Evolutionary conservation across 495 filamentous ascomycete genomes (phyloP).

Genomic region (Penicillium steckii): DNA sequence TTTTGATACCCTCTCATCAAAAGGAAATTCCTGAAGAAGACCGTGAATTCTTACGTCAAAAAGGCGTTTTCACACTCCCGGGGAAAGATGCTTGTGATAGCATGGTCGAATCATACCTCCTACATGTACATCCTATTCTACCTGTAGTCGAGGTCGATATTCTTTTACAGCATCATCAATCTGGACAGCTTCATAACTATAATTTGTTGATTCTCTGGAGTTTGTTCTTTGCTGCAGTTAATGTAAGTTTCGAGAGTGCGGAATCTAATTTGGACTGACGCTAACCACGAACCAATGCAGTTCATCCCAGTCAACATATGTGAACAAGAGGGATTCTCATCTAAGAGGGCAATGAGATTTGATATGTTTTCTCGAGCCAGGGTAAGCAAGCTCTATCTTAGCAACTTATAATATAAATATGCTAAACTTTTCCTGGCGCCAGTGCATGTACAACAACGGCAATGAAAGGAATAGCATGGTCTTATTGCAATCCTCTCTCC

Average conservation of each 20-base stretch:
- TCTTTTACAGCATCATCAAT: slow-evolving; percentile 25
- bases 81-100: slow-evolving; percentile 17
- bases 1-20: slow-evolving; percentile 23
- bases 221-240: slow-evolving; percentile 38
- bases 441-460: slow-evolving; percentile 39
- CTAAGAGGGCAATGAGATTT: slow-evolving; percentile 36
- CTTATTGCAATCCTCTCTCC: slow-evolving; percentile 36
- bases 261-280: too few species aligned
- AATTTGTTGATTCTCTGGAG: slow-evolving; percentile 42
- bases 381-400: slow-evolving; percentile 11
- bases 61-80: slow-evolving; percentile 32
- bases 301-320: slow-evolving; percentile 28
- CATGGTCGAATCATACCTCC: slow-evolving; percentile 33
- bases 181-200: slow-evolving; percentile 22
- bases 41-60: slow-evolving; percentile 23
- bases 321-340: slow-evolving; percentile 30
- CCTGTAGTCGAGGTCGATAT: slow-evolving; percentile 36
- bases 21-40: slow-evolving; percentile 23
- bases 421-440: not conserved
- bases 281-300: slow-evolving; percentile 3
- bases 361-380: slow-evolving; percentile 39
- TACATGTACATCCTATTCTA: slow-evolving; percentile 39
- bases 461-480: slow-evolving; percentile 35
- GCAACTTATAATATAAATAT: too few species aligned
- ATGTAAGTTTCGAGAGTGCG: slow-evolving; percentile 26